Percentiles rank a stretch among this genome's conserved stretches.
These are phyloP conservation scores for Corinectria fuckeliana DNA, from an alignment of 2,329 filamentous ascomycete genomes.

Conservation along the genomic window DNA sequence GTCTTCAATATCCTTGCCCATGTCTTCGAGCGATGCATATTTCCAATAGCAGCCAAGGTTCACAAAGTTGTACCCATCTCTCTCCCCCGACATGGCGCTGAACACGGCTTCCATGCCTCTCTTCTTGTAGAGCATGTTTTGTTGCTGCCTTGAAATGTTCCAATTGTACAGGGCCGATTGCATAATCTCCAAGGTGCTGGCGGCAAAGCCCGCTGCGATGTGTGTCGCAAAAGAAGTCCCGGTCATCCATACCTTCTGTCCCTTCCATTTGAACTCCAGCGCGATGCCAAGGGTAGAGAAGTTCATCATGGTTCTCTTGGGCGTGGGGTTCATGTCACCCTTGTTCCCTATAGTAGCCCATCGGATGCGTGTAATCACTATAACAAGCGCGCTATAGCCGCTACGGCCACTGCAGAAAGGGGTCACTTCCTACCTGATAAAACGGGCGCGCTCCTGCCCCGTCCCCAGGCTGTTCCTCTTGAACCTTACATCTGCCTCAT, in stretches of 20 bases:
- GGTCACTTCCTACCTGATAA: too few relatives aligned
- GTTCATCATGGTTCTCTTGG: not conserved
- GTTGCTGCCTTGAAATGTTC: not conserved
- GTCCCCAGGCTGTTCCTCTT: too few relatives aligned
- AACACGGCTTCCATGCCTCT: not conserved
- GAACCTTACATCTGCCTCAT: too few relatives aligned
- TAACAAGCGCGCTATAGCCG: too few relatives aligned
- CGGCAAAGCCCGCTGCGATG: constrained; percentile 22
- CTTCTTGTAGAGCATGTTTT: not conserved
- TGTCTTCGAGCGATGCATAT: not conserved
- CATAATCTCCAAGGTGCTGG: constrained; percentile 1
- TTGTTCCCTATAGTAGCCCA: constrained; percentile 17
- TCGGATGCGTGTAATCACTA: constrained; percentile 28
- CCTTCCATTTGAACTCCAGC: not conserved
- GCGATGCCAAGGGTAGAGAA: constrained; percentile 14
- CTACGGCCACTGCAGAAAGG: too few relatives aligned
- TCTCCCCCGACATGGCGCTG: not conserved
- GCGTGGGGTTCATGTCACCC: constrained; percentile 9
- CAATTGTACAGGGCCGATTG: not conserved
- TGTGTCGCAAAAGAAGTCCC: constrained; percentile 24
- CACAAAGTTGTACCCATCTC: not conserved
- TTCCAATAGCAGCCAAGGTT: not conserved
- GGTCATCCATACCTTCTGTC: constrained; percentile 1
- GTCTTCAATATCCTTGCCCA: not conserved
- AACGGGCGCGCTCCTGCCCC: too few relatives aligned